Conservation (phyloP, 2,329 filamentous ascomycete species). For the Pseudogymnoascus sp. region DNA sequence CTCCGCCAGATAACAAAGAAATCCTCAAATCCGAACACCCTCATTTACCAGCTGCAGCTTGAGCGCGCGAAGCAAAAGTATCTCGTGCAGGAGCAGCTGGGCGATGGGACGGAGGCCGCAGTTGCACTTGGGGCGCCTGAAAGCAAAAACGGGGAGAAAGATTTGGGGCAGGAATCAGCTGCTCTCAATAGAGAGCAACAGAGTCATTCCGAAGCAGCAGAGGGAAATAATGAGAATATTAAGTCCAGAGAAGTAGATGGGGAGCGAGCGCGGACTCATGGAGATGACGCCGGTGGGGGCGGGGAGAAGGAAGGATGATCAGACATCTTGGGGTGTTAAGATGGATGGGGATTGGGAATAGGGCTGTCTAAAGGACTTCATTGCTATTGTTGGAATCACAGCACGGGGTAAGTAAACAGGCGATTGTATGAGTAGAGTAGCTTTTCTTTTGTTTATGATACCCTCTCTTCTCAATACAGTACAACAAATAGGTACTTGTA, state of each 20-base stretch:
- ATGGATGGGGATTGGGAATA: not conserved
- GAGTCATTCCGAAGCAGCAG: not conserved
- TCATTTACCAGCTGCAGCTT: slow-evolving; percentile 18
- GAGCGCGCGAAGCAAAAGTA: slow-evolving; percentile 16
- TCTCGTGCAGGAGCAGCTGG: slow-evolving; percentile 14
- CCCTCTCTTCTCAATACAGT: slow-evolving; percentile 3
- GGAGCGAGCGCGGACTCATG: not conserved
- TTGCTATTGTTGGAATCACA: not conserved
- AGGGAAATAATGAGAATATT: not conserved
- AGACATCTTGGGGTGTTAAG: no score
- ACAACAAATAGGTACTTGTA: not conserved
- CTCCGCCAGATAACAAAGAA: slow-evolving; percentile 18
- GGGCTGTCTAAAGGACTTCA: not conserved
- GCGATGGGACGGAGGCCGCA: slow-evolving; percentile 10
- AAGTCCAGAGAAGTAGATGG: not conserved
- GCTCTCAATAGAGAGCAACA: not conserved
- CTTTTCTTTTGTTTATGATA: slow-evolving; percentile 6
- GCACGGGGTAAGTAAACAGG: not conserved
- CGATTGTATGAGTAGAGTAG: slow-evolving; percentile 6
- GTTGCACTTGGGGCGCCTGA: slow-evolving; percentile 14
- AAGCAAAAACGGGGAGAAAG: not conserved
- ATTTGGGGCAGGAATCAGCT: not conserved
- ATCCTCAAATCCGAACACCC: slow-evolving; percentile 16
- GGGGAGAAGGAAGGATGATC: not conserved
- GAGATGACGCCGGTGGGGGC: not conserved